These are phyloP conservation scores for Solanum sejunctum DNA, from an alignment of 257 asterid species.

Conservation along the genomic window DNA sequence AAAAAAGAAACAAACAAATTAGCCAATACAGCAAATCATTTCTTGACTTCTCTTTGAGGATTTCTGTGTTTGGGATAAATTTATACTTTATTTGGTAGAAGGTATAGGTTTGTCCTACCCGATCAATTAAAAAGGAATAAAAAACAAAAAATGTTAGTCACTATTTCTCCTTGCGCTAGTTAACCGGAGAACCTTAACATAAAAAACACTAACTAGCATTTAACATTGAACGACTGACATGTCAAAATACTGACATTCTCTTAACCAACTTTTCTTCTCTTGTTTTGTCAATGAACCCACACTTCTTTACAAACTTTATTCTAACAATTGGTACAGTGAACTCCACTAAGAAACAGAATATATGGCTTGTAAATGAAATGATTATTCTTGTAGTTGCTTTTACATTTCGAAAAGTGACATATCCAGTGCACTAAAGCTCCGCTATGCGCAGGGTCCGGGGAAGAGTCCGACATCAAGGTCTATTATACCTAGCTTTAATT, in stretches of 20 bases:
- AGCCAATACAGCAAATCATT: slow-evolving; percentile 8
- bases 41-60: background rate
- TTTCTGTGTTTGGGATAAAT: no score
- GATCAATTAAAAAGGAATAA: background rate
- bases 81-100: no score
- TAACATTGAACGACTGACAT: background rate
- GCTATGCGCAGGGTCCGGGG: no score
- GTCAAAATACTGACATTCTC: slow-evolving; percentile 28
- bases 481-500: no score
- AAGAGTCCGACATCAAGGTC: no score
- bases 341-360: background rate
- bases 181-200: background rate
- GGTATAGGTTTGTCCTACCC: no score
- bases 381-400: background rate
- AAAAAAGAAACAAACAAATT: slow-evolving; percentile 12
- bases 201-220: background rate
- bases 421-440: no score
- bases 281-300: background rate
- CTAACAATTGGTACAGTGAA: background rate
- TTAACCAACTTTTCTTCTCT: background rate
- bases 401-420: background rate
- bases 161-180: background rate
- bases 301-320: background rate
- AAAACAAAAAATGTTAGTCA: background rate
- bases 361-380: background rate